Conservation (phyloP, 2,329 filamentous ascomycete species). For the Elsinoe ampelina region DNA sequence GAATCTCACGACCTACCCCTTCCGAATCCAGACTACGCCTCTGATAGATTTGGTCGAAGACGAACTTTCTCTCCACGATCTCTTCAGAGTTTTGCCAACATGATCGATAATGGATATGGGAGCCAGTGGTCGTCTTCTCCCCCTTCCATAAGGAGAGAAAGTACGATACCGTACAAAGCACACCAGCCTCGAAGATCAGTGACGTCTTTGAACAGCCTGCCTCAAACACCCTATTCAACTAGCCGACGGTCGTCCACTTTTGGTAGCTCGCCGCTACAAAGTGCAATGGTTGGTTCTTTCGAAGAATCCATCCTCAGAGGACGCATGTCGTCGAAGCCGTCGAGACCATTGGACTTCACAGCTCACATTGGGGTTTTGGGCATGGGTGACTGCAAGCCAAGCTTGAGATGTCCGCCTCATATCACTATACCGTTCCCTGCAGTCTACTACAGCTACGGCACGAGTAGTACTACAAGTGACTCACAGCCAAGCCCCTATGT, state of each 20-base stretch:
- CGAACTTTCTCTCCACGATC: constrained; percentile 62
- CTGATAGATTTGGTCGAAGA: constrained; percentile 35
- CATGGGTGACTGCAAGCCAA: constrained; percentile 78
- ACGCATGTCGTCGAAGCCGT: constrained; percentile 93
- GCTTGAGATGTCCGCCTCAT: constrained; percentile 76
- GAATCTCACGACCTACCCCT: constrained; percentile 37
- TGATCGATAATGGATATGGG: not conserved
- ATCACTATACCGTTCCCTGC: constrained; percentile 86
- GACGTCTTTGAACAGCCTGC: constrained; percentile 45
- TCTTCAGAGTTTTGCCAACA: constrained; percentile 39
- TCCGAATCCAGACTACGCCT: constrained; percentile 25
- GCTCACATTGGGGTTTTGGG: constrained; percentile 93
- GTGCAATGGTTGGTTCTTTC: constrained; percentile 95
- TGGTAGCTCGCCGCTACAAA: constrained; percentile 68
- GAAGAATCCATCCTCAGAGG: constrained; percentile 93
- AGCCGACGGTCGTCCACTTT: constrained; percentile 61
- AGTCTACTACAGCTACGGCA: constrained; percentile 89
- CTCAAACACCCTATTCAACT: constrained; percentile 39
- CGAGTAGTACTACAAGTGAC: constrained; percentile 61
- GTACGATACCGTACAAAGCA: constrained; percentile 58
- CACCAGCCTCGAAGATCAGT: constrained; percentile 71
- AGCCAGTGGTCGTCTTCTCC: constrained; percentile 21
- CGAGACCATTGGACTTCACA: constrained; percentile 82
- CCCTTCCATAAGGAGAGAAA: constrained; percentile 48
- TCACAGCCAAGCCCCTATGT: constrained; percentile 86